Evolutionary conservation across 2,329 filamentous ascomycete species (phyloP).

Genomic region (Alternaria sp.): DNA sequence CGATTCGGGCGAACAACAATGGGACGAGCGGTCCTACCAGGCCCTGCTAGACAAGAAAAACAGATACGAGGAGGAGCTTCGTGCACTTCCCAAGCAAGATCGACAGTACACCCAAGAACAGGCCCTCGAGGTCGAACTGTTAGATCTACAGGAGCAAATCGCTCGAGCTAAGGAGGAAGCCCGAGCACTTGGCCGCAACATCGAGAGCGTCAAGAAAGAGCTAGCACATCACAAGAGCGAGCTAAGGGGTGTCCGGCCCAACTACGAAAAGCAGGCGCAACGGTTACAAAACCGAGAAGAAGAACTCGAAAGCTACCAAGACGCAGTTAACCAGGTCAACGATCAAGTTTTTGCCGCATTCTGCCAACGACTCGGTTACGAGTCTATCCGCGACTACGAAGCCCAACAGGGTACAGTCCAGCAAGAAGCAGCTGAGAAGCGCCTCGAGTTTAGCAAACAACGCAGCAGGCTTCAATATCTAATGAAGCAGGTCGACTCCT

Average conservation of each 20-base stretch:
- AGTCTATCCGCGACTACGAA: conserved; percentile 91
- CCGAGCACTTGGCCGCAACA: conserved; percentile 79
- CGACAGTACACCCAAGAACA: conserved; percentile 81
- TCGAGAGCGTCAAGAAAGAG: conserved; percentile 84
- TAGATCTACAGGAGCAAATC: conserved; percentile 79
- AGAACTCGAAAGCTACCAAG: conserved; percentile 64
- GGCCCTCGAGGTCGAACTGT: conserved; percentile 77
- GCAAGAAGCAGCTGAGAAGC: conserved; percentile 87
- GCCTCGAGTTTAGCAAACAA: conserved; percentile 85
- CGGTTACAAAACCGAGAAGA: conserved; percentile 70
- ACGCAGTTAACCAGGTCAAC: conserved; percentile 79
- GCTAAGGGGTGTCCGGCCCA: conserved; percentile 78
- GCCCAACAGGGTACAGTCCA: conserved; percentile 91
- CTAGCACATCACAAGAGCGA: conserved; percentile 76
- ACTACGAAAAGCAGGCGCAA: conserved; percentile 74
- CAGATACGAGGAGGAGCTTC: conserved; percentile 79
- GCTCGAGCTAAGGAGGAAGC: conserved; percentile 77
- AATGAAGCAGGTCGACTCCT: conserved; percentile 72
- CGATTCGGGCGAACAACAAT: conserved; percentile 77
- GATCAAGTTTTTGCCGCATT: conserved; percentile 88
- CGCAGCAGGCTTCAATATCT: conserved; percentile 68
- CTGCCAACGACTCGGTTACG: conserved; percentile 85
- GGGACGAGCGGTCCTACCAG: conserved; percentile 89
- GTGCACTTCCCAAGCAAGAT: conserved; percentile 79
- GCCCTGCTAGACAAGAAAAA: conserved; percentile 79